These are phyloP conservation scores for Aeschynomene evenia DNA, from an alignment of 306 rosid species.

Conservation along the genomic window DNA sequence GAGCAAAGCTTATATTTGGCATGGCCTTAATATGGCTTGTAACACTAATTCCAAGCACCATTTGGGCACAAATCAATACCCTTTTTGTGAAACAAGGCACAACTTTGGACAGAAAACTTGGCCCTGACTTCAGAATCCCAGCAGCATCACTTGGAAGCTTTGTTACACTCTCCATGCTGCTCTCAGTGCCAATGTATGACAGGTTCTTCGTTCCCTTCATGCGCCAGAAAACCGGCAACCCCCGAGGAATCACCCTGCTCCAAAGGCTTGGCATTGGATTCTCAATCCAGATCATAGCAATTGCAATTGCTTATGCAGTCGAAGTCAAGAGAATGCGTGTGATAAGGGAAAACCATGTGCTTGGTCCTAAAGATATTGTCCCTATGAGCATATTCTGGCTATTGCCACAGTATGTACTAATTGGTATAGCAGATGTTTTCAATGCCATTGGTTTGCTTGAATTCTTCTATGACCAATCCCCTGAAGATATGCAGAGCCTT, in stretches of 20 bases:
- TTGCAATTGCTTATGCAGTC: conserved; percentile 58
- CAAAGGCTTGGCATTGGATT: conserved; percentile 88
- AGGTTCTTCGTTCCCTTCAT: conserved; percentile 63
- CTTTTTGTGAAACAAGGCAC: conserved; percentile 92
- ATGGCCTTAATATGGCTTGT: conserved; percentile 66
- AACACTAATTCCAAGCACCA: conserved; percentile 73
- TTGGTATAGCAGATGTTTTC: conserved; percentile 83
- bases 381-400: conserved; percentile 76
- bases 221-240: conserved; percentile 61
- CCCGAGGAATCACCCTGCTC: conserved; percentile 83
- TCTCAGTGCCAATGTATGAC: conserved; percentile 77
- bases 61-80: conserved; percentile 80
- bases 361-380: conserved; percentile 46
- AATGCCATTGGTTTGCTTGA: conserved; percentile 78
- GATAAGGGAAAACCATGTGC: conserved; percentile 41
- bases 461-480: conserved; percentile 93
- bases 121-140: conserved; percentile 63
- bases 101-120: conserved; percentile 66
- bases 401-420: conserved; percentile 77
- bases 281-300: conserved; percentile 61
- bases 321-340: conserved; percentile 69
- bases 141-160: conserved; percentile 75
- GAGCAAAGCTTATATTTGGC: conserved; percentile 69
- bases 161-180: conserved; percentile 72
- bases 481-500: conserved; percentile 81